A percentile compares a stretch with the other conserved stretches of the same genome.
Conservation (phyloP, 2,329 filamentous ascomycete species). For the Penicillium oxalicum region DNA sequence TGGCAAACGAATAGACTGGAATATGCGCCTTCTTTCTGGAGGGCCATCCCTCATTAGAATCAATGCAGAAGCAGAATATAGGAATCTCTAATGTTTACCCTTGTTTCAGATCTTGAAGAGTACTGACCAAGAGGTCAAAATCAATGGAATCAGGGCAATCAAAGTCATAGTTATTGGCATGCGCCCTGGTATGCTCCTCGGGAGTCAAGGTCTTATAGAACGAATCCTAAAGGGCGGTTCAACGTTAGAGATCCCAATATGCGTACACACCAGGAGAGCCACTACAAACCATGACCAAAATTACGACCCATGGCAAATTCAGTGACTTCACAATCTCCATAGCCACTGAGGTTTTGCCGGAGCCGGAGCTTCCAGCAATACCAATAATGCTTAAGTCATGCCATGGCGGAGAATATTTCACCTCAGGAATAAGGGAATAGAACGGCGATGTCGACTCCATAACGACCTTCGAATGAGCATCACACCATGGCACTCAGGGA, state of each 20-base stretch:
- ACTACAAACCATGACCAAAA: slow-evolving; percentile 77
- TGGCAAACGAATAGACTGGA: slow-evolving; percentile 89
- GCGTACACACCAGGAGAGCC: background rate
- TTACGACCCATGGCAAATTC: slow-evolving; percentile 95
- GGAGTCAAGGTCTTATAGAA: slow-evolving; percentile 87
- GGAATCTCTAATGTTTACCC: slow-evolving; percentile 57
- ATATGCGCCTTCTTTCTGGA: slow-evolving; percentile 62
- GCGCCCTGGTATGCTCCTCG: slow-evolving; percentile 73
- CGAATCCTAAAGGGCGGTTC: slow-evolving; percentile 61
- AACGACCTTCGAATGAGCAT: slow-evolving; percentile 4
- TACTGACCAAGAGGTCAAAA: slow-evolving; percentile 80
- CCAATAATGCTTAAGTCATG: slow-evolving; percentile 94
- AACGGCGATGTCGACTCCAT: slow-evolving; percentile 38
- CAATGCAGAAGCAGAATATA: background rate
- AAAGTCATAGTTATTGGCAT: slow-evolving; percentile 90
- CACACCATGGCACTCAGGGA: slow-evolving; percentile 4
- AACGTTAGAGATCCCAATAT: slow-evolving; percentile 14
- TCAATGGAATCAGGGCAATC: slow-evolving; percentile 92
- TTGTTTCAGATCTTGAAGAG: slow-evolving; percentile 76
- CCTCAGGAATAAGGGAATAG: slow-evolving; percentile 36
- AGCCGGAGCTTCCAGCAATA: slow-evolving; percentile 90
- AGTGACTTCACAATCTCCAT: slow-evolving; percentile 84
- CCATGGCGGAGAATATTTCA: slow-evolving; percentile 91
- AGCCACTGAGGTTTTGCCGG: slow-evolving; percentile 89
- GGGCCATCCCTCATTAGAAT: slow-evolving; percentile 3